Evolutionary conservation across 257 asterid genomes (phyloP), one percentile per base, ranked within the genome.

Genomic region (Mentha longifolia): DNA sequence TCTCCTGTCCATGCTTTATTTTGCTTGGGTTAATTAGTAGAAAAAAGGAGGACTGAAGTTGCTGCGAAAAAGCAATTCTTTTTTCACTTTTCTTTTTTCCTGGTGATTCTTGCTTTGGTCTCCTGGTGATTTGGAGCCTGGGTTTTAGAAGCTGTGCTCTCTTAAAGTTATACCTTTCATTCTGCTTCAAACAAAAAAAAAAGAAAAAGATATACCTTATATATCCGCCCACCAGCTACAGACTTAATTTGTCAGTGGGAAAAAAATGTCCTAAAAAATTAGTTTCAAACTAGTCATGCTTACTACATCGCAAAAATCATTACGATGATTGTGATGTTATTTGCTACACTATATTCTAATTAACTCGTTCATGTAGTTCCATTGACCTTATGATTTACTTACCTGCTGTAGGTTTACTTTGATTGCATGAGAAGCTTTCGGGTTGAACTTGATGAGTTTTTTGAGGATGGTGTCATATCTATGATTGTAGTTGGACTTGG

Each of bases 341-440:
- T 52, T 66, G 37, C 31, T 59, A 16, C 22, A 45, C 41, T 56
- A 55, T 58, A n/a, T 61, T 72, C 25, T 17, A 50, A 43, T 68
- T 56, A 51, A 59, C 65, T 37, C 28, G 75, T 62, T 76, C 59
- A 63, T 57, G 20, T 30, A 17, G 33, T 69, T 64, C 60, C 60
- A 60, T 54, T 57, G 61, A 62, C 42, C 73, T 63, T 39, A 58
- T 72, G 6, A 50, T 47, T 61, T 77, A 70, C 77, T 78, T 73
- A 68, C 74, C 57, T 84, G 71, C 16, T 86, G 84, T 78, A 91
- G 97, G 96, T 92, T 68, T 92, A 92, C 85, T 92, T 87, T 78
- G 97, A 92, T 69, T 92, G 74, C 79, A 92, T 92, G 96, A 84
- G 97, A 85, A 89, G 96, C 86, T 92, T 92, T 71, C 95, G 97